Conservation (phyloP, 1,284 basidiomycete species). For the Leccinum pachyderme region DNA sequence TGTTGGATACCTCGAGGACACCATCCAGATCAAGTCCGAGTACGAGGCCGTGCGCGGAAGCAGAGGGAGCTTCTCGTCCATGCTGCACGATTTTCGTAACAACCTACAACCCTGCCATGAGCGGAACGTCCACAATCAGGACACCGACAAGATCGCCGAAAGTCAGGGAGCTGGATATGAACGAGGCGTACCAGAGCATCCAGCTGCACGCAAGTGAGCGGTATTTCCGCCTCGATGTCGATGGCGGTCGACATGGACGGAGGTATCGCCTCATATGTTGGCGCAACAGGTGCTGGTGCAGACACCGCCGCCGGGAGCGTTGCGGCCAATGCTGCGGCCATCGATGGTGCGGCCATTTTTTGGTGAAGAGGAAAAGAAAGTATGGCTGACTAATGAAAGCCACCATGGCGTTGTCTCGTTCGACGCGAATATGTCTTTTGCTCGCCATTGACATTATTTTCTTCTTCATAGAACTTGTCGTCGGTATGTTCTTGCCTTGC, state of each 20-base stretch:
- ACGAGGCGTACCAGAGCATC: conserved; percentile 73
- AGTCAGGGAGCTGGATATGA: conserved; percentile 8
- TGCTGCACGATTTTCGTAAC: conserved; percentile 94
- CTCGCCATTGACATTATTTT: conserved; percentile 86
- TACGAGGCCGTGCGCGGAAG: conserved; percentile 79
- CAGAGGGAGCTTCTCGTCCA: conserved; percentile 62
- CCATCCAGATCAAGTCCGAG: conserved; percentile 93
- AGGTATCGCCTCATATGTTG: conserved; percentile 78
- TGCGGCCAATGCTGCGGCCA: conserved; percentile 87
- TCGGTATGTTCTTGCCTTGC: conserved; percentile 49
- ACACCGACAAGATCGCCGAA: conserved; percentile 1
- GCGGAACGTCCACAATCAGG: conserved; percentile 1
- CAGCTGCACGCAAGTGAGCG: conserved; percentile 74
- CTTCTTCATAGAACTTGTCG: conserved; percentile 90
- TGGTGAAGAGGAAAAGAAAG: background rate
- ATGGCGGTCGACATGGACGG: conserved; percentile 87
- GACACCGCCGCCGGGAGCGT: conserved; percentile 68
- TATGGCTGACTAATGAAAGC: conserved; percentile 23
- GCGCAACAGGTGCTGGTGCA: conserved; percentile 56
- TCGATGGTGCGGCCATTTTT: conserved; percentile 62
- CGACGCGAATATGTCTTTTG: conserved; percentile 76
- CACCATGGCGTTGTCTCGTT: conserved; percentile 64
- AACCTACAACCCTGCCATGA: conserved; percentile 52
- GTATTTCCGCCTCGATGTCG: conserved; percentile 87
- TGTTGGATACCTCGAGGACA: conserved; percentile 88